Base-by-base conservation (phyloP, 1,284 basidiomycete species). In the Ceraceosorus bombacis region DNA sequence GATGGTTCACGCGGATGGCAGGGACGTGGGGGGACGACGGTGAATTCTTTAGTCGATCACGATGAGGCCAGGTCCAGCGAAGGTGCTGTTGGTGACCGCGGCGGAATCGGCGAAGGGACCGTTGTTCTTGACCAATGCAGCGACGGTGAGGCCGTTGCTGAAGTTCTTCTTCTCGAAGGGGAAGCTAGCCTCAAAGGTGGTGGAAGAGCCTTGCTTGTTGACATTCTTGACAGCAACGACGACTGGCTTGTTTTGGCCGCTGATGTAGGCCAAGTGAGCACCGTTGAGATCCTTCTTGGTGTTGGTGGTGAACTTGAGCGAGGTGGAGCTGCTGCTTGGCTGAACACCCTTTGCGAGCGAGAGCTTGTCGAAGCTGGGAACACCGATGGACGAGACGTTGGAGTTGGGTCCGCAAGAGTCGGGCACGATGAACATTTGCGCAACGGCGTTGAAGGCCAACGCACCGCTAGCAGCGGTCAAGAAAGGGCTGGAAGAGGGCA, bases 401-500 rank as follows among this genome's bases (percentile, higher is more conserved):
- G 38, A 46, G 40, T 59, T 43, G 36, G 63, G 36, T 27, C 27
- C 13, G 62, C 63, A 64, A 6, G 63, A 65, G 51, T 59, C 58
- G 13, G 57, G 57, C 17, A 64, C 62, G 46, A 65, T 51, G 49
- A 64, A 57, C 27, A 48, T 27, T 49, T 64, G 63, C 41, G 53
- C 55, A 12, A 58, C 53, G 38, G 54, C 55, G 61, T 65, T 65
- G 38, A 64, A 64, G 13, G 63, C 63, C 41, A 64, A 64, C 5
- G 56, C n/a, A 41, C 63, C 63, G 38, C 38, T 36, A 27, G 48
- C 36, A 10, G 41, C 15, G 58, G 63, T 64, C 37, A 64, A 50
- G 62, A 64, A 64, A 17, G 63, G 63, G 37, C 62, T 49, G n/a
- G 63, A 56, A 48, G 63, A 64, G 52, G 63, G 63, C 6, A 50